These are phyloP conservation scores for Aspergillus persii DNA, from an alignment of 2,329 filamentous ascomycete species.

Conservation along the genomic window DNA sequence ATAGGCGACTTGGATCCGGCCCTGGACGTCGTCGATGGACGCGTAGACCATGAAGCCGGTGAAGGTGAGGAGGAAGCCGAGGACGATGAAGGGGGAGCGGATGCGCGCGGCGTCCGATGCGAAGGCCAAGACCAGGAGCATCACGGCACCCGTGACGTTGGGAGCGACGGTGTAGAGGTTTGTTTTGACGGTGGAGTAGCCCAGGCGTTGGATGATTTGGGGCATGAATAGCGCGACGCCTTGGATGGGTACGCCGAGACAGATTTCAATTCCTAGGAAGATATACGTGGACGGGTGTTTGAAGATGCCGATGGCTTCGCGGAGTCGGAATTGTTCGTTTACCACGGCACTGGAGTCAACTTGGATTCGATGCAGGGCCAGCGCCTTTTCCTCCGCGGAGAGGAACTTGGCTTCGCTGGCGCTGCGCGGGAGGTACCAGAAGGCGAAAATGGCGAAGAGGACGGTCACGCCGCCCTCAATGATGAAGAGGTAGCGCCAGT, in stretches of 20 bases:
- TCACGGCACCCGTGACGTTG: slow-evolving; percentile 69
- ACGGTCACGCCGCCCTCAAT: slow-evolving; percentile 61
- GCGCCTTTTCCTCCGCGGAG: slow-evolving; percentile 61
- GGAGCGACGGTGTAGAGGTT: slow-evolving; percentile 82
- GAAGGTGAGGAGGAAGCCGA: slow-evolving; percentile 73
- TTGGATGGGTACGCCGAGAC: slow-evolving; percentile 58
- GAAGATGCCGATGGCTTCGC: slow-evolving; percentile 53
- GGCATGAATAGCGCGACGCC: slow-evolving; percentile 58
- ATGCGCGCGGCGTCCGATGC: slow-evolving; percentile 64
- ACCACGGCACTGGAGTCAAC: slow-evolving; percentile 69
- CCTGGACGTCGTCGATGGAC: slow-evolving; percentile 61
- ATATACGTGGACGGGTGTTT: slow-evolving; percentile 54
- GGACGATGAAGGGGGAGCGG: slow-evolving; percentile 70
- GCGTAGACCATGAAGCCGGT: slow-evolving; percentile 77
- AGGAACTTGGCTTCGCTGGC: slow-evolving; percentile 66
- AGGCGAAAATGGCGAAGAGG: slow-evolving; percentile 62
- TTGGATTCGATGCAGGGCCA: slow-evolving; percentile 72
- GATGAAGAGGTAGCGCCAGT: slow-evolving; percentile 55
- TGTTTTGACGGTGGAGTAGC: slow-evolving; percentile 60
- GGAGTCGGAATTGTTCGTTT: slow-evolving; percentile 55
- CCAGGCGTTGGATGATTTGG: slow-evolving; percentile 55
- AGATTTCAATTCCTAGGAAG: slow-evolving; percentile 58
- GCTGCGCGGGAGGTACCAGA: slow-evolving; percentile 65
- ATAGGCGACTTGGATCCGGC: slow-evolving; percentile 65
- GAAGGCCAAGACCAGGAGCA: slow-evolving; percentile 72